A percentile compares a stretch with the other conserved stretches of the same genome.
Evolutionary conservation across 306 rosid species (phyloP).

Genomic region (Macrotyloma uniflorum): DNA sequence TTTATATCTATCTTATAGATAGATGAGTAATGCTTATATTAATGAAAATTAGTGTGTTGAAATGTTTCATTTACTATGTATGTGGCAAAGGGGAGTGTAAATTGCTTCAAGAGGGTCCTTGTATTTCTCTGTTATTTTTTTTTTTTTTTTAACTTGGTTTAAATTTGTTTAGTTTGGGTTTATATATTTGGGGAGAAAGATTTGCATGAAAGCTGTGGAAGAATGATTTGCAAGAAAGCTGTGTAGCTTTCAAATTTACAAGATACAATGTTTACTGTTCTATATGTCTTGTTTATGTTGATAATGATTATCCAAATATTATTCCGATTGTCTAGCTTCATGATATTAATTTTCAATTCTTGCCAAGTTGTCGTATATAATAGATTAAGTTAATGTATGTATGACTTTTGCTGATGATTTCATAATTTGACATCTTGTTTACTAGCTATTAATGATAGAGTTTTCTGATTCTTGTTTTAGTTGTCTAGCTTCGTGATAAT

Average conservation of each 20-base stretch:
- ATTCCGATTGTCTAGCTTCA: neutral
- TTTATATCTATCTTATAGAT: neutral
- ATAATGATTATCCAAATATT: conserved; percentile 5
- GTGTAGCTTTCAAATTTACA: neutral
- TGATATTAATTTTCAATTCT: neutral
- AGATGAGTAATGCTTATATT: too few species aligned
- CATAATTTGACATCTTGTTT: neutral
- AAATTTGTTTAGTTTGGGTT: neutral
- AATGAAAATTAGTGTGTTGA: neutral
- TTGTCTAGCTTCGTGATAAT: neutral
- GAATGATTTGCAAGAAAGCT: neutral
- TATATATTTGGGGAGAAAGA: neutral
- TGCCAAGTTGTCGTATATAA: neutral
- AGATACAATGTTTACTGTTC: neutral
- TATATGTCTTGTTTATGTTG: conserved; percentile 1
- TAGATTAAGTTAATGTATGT: neutral
- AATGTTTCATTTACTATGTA: neutral
- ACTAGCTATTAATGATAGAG: neutral
- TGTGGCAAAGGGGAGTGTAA: neutral
- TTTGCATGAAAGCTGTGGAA: neutral
- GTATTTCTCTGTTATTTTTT: conserved; percentile 27
- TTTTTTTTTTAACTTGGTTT: neutral
- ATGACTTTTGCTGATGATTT: neutral
- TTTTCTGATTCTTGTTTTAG: neutral
- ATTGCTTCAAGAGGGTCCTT: neutral